Percentiles rank a stretch among this genome's conserved stretches.
phyloP scores from a whole-genome alignment of 768 basidiomycete species.

The Hygrophorus russula region DNA sequence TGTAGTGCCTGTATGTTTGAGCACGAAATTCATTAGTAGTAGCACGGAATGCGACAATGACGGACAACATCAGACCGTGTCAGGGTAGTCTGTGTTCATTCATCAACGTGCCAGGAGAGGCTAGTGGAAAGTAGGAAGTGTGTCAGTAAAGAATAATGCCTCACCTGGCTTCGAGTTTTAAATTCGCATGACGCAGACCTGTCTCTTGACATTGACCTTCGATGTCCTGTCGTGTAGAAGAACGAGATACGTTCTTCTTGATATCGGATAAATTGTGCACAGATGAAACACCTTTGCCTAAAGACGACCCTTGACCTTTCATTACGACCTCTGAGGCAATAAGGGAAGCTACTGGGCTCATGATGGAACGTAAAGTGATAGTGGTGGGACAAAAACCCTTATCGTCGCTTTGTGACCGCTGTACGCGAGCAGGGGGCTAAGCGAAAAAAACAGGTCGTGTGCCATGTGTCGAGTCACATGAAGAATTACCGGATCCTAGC shows the following conservation, averaged over 20 bases:
- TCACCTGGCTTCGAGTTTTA: constrained; percentile 62
- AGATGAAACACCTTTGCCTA: too few species aligned
- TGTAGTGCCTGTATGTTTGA: constrained; percentile 50
- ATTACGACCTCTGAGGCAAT: too few species aligned
- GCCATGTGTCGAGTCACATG: too few species aligned
- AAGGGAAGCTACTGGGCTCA: too few species aligned
- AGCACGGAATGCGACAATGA: constrained; percentile 13
- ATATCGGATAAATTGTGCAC: neutral
- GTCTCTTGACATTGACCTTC: constrained; percentile 25
- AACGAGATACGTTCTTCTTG: neutral
- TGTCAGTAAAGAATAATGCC: constrained; percentile 20
- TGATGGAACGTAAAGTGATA: too few species aligned
- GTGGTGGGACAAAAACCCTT: too few species aligned
- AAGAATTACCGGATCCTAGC: too few species aligned
- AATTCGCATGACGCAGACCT: constrained; percentile 45
- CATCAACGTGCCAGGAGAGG: constrained; percentile 22
- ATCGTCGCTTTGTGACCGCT: too few species aligned
- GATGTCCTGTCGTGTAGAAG: too few species aligned
- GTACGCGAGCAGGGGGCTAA: too few species aligned
- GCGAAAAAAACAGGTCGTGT: too few species aligned
- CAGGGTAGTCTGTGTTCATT: constrained; percentile 21
- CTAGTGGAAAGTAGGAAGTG: constrained; percentile 18
- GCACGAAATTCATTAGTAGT: constrained; percentile 10
- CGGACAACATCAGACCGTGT: constrained; percentile 24
- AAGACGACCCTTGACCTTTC: too few species aligned